Evolutionary conservation across 2,329 filamentous ascomycete species (phyloP), one percentile per base, ranked within the genome.

Genomic region (Colletotrichum sublineola): DNA sequence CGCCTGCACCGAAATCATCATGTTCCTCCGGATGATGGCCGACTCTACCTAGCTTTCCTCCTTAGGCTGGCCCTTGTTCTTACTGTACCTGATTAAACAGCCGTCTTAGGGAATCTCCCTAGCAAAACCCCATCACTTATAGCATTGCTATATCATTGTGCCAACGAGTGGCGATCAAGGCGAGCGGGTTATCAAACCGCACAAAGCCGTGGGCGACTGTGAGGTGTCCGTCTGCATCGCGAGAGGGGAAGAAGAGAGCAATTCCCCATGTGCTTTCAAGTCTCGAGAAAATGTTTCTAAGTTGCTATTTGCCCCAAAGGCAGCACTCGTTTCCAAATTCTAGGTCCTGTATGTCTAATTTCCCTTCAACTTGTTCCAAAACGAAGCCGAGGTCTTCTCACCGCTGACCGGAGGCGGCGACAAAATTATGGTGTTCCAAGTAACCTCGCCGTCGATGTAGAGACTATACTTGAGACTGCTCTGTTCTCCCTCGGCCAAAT

Each of bases 391-490:
- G n/a, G 75, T 69, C 40, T 79, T 81, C 12, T 77, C 77, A n/a
- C 77, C 77, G 42, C 74, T 75, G n/a, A 75, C 71, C n/a, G 73
- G 76, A 8, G 85, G 82, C 9, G 88, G 86, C 0, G 86, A 84
- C 15, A 90, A 77, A 2, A 90, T 77, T 0, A 87, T 83, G 3
- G 86, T 89, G 68, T 90, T 92, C 96, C 96, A 98, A 1, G 86
- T 87, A 79, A 96, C 92, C 55, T 89, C 83, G 2, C 95, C 96
- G 80, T 97, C 93, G 24, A 98, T 87, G 79, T 93, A 98, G 2
- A 98, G 84, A 5, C 90, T 88, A 79, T 97, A 98, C 58, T 91
- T 92, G 46, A 99, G 84, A 52, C 92, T 88, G 78, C 93, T 95
- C 80, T 92, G 90, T 73, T 90, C 89, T 52, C 88, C 88, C 12